Evolutionary conservation across 805 yeast genomes (phyloP).

Genomic region (Candida endomychidarum): DNA sequence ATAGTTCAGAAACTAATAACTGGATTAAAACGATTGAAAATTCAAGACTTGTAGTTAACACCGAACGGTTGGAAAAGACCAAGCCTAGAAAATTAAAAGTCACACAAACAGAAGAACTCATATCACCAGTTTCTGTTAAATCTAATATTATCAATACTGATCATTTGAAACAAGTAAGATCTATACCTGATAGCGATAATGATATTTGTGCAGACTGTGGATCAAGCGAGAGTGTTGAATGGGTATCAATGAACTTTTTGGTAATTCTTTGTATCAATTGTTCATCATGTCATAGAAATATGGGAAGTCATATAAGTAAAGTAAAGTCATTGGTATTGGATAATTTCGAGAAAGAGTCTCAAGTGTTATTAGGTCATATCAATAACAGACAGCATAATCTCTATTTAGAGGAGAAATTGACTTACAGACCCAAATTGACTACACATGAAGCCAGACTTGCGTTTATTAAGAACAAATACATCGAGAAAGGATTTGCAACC

Average conservation of each 20-base stretch:
- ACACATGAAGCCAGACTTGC: slow-evolving; percentile 49
- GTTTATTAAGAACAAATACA: slow-evolving; percentile 70
- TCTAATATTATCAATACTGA: slow-evolving; percentile 25
- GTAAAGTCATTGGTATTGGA: slow-evolving; percentile 79
- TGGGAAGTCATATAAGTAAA: slow-evolving; percentile 81
- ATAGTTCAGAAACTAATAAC: slow-evolving; percentile 60
- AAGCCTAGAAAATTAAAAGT: slow-evolving; percentile 1
- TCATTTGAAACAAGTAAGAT: slow-evolving; percentile 39
- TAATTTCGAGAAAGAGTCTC: slow-evolving; percentile 58
- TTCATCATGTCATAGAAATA: slow-evolving; percentile 81
- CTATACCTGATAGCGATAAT: slow-evolving; percentile 52
- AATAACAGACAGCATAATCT: slow-evolving; percentile 57
- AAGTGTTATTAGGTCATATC: slow-evolving; percentile 50
- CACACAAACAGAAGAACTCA: not conserved
- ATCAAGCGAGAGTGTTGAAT: slow-evolving; percentile 62
- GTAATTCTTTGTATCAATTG: slow-evolving; percentile 80
- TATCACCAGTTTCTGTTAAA: slow-evolving; percentile 15
- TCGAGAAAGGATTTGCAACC: slow-evolving; percentile 46
- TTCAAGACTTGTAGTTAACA: slow-evolving; percentile 41
- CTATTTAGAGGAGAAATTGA: slow-evolving; percentile 51
- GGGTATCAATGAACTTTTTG: slow-evolving; percentile 79
- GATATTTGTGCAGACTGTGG: slow-evolving; percentile 79
- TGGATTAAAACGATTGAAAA: slow-evolving; percentile 68
- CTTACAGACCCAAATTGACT: slow-evolving; percentile 10
- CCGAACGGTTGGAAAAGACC: slow-evolving; percentile 12